These are phyloP conservation scores for Manihot esculenta DNA, from an alignment of 441 rosid genomes.

Conservation along the genomic window DNA sequence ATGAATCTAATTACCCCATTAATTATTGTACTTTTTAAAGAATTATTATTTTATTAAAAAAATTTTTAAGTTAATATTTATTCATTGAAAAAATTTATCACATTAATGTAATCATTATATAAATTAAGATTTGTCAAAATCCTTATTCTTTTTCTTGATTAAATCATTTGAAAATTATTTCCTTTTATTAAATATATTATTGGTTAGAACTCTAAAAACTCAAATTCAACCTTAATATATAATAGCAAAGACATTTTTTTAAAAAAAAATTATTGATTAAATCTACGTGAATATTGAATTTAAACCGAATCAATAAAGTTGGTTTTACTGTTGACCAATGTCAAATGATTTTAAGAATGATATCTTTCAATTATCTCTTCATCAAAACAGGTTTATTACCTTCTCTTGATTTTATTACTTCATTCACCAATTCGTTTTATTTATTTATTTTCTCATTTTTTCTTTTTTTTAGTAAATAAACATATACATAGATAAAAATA, in stretches of 20 bases:
- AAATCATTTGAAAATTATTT: background rate
- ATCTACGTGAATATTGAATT: background rate
- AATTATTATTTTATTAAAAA: no score
- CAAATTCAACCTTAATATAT: background rate
- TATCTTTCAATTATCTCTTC: constrained; percentile 25
- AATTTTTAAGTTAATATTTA: no score
- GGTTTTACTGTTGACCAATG: constrained; percentile 13
- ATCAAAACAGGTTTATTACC: constrained; percentile 21
- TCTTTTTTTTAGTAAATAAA: no score
- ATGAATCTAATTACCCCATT: no score
- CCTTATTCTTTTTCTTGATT: no score
- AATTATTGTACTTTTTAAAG: no score
- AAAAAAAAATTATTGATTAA: background rate
- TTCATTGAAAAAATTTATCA: no score
- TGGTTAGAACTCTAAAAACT: background rate
- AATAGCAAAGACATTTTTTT: background rate
- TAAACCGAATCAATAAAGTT: constrained; percentile 13
- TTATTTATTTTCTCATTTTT: no score
- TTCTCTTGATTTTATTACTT: constrained; percentile 17
- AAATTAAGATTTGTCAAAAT: no score
- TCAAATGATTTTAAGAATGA: constrained; percentile 16
- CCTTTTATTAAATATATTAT: no score
- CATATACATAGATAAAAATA: no score
- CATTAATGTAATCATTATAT: no score
- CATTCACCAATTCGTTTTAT: background rate